Evolutionary conservation across 495 filamentous ascomycete species (phyloP), one percentile per base, ranked within the genome.

Genomic region (Aspergillus asperescens): DNA sequence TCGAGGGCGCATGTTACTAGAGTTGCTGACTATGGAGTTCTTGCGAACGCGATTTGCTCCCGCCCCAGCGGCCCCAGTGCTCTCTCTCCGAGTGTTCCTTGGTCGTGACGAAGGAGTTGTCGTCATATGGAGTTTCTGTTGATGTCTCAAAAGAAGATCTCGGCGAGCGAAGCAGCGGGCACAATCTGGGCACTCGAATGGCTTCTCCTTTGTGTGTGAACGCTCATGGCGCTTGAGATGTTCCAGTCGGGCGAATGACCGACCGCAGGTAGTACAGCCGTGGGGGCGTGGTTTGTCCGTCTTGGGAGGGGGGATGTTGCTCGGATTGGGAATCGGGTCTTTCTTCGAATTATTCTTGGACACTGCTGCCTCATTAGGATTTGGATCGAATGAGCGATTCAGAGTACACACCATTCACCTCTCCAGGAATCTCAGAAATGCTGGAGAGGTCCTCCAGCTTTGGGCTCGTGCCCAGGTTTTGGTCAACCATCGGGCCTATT

Each of bases 101-200:
- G 91, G 90, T 52, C 90, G 82, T 39, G 90, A 90, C 29, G 92
- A 90, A 5, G 93, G 86, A 1, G 90, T 90, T 1, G 87, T 87
- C n/a, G 90, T 94, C 84, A 95, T 88, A 63, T 99, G 93, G 12
- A 99, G 79, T 76, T 99, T 99, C 77, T 99, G 93, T 74, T 99
- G 93, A 70, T 99, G 93, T 23, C 93, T 81, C 51, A 99, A 75
- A 48, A 99, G 81, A 53, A 99, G 70, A 67, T 99, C 93, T 52
- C 93, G 81, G 28, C 93, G 82, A 25, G 93, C 93, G 74, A 99
- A 99, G 77, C 93, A 97, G 64, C 93, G 75, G 18, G 88, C 78
- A 65, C 93, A 99, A 67, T 97, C 90, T 20, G 92, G 91, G 57
- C 93, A 99, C 65, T 96, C 92, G 64, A 99, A 99, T 2, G 93